Evolutionary conservation across 805 yeast genomes (phyloP), one percentile per base, ranked within the genome.

Genomic region (Lachancea waltii): DNA sequence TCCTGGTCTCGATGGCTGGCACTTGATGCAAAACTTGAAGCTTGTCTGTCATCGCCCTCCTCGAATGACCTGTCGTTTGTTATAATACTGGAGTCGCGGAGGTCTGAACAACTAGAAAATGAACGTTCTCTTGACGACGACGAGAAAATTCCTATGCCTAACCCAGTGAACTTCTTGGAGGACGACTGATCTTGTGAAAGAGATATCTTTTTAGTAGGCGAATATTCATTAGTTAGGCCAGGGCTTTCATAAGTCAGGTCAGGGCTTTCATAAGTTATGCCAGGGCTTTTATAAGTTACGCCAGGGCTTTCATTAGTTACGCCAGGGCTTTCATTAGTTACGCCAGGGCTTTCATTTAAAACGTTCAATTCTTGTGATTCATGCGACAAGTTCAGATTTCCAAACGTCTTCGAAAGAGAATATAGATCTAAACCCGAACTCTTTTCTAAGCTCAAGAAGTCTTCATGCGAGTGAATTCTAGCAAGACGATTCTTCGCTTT

Each of bases 381-480:
- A 11, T 7, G 26, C 26, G 13, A 23, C 7, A 11, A 11, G 26
- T 23, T 17, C 11, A 31, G 19, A 11, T 9, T 5, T 19, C 13
- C 27, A 16, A 19, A 19, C 3, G 17, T 27, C 6, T 27, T 19
- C 13, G 31, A 6, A 13, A 34, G 27, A 7, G 30, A 34, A 13
- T 19, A 16, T 10, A 34, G 14, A 27, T 34, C 30, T 14, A 34
- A 20, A 7, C 16, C 20, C 6, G 45, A 42, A 4, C 38, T 17
- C 7, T 44, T 41, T 20, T 45, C 46, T 26, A 56, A 23, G 16
- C 38, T 33, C n/a, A 51, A 18, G 15, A 58, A 39, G 36, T 57
- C 63, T 20, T 53, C 53, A 40, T 54, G 50, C 1, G 59, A 54
- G 33, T 50, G 61, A 3, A 58, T 56, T 31, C 54, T 48, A 7